Percentiles rank a stretch among this genome's conserved stretches.
Evolutionary conservation across 306 rosid genomes (phyloP).

Genomic region (Lotus japonicus): DNA sequence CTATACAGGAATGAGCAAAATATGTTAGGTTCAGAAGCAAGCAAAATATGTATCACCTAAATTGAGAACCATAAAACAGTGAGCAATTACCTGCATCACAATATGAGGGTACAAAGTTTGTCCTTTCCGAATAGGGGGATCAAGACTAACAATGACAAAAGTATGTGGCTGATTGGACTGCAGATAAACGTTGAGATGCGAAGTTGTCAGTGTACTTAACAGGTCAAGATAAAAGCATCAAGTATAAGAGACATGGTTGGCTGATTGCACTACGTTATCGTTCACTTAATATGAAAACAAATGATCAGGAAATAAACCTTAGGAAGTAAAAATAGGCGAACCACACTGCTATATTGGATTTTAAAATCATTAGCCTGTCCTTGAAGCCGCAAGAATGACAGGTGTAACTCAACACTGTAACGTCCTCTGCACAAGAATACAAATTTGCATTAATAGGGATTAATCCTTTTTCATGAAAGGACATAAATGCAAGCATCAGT

Average conservation of each 20-base stretch:
- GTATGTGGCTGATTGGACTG: conserved; percentile 99
- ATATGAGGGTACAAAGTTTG: conserved; percentile 97
- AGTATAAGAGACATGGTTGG: background rate
- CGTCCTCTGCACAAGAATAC: conserved; percentile 67
- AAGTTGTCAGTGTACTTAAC: conserved; percentile 9
- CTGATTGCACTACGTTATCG: background rate
- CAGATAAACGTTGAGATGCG: conserved; percentile 24
- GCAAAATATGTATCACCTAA: background rate
- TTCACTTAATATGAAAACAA: background rate
- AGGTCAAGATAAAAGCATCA: background rate
- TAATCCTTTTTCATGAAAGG: background rate
- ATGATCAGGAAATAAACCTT: conserved; percentile 50
- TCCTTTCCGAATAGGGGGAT: conserved; percentile 98
- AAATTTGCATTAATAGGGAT: conserved; percentile 19
- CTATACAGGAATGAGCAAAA: conserved; percentile 30
- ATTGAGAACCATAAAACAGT: conserved; percentile 18
- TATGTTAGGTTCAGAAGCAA: background rate
- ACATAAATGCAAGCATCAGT: background rate
- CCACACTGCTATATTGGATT: conserved; percentile 97
- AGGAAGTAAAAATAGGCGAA: conserved; percentile 95
- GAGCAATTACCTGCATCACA: conserved; percentile 79
- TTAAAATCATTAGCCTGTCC: conserved; percentile 99
- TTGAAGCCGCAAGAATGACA: conserved; percentile 88
- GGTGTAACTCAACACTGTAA: conserved; percentile 91
- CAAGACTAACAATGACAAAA: conserved; percentile 84